Evolutionary conservation across 306 rosid genomes (phyloP), one percentile per base, ranked within the genome.

Genomic region (Crotalaria pallida): DNA sequence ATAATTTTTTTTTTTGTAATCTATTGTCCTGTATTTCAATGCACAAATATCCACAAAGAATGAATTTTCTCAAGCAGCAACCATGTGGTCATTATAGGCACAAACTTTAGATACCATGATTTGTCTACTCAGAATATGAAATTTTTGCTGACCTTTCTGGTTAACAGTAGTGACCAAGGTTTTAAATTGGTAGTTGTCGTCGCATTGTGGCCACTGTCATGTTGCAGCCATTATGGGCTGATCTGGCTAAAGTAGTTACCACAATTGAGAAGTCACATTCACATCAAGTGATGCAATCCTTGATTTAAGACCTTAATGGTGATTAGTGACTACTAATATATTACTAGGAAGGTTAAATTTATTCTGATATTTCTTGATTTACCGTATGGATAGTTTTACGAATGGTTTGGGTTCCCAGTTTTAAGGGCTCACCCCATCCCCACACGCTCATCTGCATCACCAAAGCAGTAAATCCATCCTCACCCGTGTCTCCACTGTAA

Each of bases 181-280:
- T 76, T 41, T 38, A 60, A 60, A 40, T 49, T 49, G 21, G 53
- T 17, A 64, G 69, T 76, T 64, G 55, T 29, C 9, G 43, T 40
- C 47, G 23, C 10, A 10, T 52, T 10, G 17, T 19, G 6, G 49
- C 38, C 24, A 41, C 33, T 18, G 15, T n/a, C 58, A 24, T 13
- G 24, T 7, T 26, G 34, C 55, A 24, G 34, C n/a, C 17, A 11
- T 17, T 6, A n/a, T 29, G 19, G 56, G 21, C 36, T 47, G 29
- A 58, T 67, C 6, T 10, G 34, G 38, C 33, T 13, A 22, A 38
- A 0, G 21, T 31, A 33, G 67, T 36, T 4, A 5, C 44, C 12
- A 15, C 38, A 22, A 52, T 10, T 0, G 0, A 59, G 33, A 73
- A 19, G 31, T 38, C 40, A 52, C 47, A 65, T 6, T 26, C 43